Evolutionary conservation across 1,284 basidiomycete genomes (phyloP), one percentile per base, ranked within the genome.

Genomic region (Somion occarium): DNA sequence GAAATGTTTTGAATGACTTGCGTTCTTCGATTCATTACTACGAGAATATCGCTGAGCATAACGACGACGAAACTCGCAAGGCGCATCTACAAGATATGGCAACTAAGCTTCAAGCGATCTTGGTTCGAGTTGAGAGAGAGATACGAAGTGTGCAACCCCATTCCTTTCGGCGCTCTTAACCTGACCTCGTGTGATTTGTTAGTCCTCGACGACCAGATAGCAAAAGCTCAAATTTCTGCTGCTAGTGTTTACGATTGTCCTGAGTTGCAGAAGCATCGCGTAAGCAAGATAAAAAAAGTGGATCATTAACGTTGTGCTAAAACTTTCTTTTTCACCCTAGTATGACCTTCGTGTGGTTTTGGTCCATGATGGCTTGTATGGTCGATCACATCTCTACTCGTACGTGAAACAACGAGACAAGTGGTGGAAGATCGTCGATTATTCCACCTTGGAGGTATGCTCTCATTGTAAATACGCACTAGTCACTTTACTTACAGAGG

Each of bases 371-470:
- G 88, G 88, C 11, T 66, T 88, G 13, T 82, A 80, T 39, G 88
- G 88, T 4, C 73, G 86, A 37, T 84, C 77, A 50, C 83, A 88
- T 57, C 68, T 88, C 2, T 88, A 89, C 62, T 85, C 84, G 3
- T 91, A 90, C 59, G 79, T 88, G 12, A 78, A 82, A 53, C 78
- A 85, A 51, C 68, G 69, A 51, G 79, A 73, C 11, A 69, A 64
- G 13, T 91, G 88, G 88, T 91, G 87, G 86, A 90, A 88, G 66
- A 83, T 80, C 1, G 72, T 84, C n/a, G 88, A 90, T 59, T 76
- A 78, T 51, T 67, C 68, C n/a, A 82, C 88, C 1, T 80, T 76
- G 0, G 79, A 86, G 74, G 88, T 79, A 59, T 30, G 66, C 43
- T 5, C 2, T 43, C 20, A 13, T 5, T 41, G 11, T 46, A 39